These are phyloP conservation scores for Aquilaria yunnanensis DNA, from an alignment of 345 rosid genomes.

Conservation along the genomic window DNA sequence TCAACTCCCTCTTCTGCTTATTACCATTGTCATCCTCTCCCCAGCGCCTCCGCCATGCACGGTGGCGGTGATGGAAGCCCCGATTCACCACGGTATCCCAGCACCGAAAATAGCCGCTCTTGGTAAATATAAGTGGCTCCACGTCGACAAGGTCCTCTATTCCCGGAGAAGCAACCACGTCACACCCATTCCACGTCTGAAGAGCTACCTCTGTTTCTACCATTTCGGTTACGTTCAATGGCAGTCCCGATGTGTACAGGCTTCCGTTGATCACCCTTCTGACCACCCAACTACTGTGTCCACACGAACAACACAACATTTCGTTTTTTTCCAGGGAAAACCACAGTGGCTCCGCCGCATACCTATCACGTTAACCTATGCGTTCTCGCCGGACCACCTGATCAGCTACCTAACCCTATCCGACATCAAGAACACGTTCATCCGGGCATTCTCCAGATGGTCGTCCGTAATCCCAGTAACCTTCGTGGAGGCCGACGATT, in stretches of 20 bases:
- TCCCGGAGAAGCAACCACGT: slow-evolving; percentile 17
- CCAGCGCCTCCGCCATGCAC: slow-evolving; percentile 15
- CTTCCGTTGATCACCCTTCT: too few species aligned
- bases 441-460: slow-evolving; percentile 60
- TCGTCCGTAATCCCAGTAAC: slow-evolving; percentile 64
- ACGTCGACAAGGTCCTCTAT: slow-evolving; percentile 11
- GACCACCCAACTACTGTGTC: background rate
- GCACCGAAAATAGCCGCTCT: too few species aligned
- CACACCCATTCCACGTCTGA: slow-evolving; percentile 32
- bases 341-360: slow-evolving; percentile 56
- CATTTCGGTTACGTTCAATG: slow-evolving; percentile 43
- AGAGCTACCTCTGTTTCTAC: slow-evolving; percentile 30
- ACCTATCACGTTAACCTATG: slow-evolving; percentile 59
- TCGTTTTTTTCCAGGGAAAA: slow-evolving; percentile 50
- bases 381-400: slow-evolving; percentile 50
- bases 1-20: slow-evolving; percentile 18
- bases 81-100: too few species aligned
- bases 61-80: slow-evolving; percentile 12
- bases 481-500: slow-evolving; percentile 49
- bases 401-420: slow-evolving; percentile 30
- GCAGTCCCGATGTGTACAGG: background rate
- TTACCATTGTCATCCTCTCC: slow-evolving; percentile 18
- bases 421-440: slow-evolving; percentile 36
- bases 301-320: slow-evolving; percentile 21
- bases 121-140: slow-evolving; percentile 6